A percentile compares a stretch with the other conserved stretches of the same genome.
Evolutionary conservation across 768 basidiomycete genomes (phyloP).

Genomic region (Mycena leptocephala): DNA sequence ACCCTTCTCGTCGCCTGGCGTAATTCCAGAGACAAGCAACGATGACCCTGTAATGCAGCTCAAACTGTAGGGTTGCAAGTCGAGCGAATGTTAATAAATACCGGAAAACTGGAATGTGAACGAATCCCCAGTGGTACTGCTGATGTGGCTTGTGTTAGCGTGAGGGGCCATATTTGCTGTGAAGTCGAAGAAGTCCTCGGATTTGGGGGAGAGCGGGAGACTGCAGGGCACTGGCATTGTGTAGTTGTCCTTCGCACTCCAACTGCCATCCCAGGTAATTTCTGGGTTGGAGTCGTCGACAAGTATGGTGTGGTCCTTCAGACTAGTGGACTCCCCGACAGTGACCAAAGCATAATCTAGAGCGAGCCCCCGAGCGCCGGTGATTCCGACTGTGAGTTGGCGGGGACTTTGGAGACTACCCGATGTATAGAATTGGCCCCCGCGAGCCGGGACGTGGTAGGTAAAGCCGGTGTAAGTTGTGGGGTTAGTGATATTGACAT

Average conservation of each 20-base stretch:
- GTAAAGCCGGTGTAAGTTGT: background rate
- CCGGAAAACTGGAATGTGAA: conserved; percentile 10
- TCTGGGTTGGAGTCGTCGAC: conserved; percentile 27
- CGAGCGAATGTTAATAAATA: background rate
- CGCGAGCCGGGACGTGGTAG: background rate
- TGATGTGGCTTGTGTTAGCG: conserved; percentile 5
- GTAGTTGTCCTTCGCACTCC: background rate
- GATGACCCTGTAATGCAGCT: background rate
- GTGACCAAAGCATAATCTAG: conserved; percentile 28
- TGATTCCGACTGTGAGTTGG: background rate
- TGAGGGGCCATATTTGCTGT: background rate
- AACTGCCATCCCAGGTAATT: conserved; percentile 26
- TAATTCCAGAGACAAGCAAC: background rate
- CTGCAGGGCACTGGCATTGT: background rate
- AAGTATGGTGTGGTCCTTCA: conserved; percentile 25
- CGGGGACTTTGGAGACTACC: background rate
- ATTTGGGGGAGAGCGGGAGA: background rate
- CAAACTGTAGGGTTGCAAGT: no score
- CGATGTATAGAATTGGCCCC: conserved; percentile 3
- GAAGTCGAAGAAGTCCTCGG: background rate
- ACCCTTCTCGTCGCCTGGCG: background rate
- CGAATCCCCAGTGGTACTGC: background rate
- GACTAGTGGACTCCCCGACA: conserved; percentile 2
- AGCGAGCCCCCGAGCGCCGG: background rate
- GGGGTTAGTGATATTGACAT: background rate